A percentile compares a stretch with the other conserved stretches of the same genome.
Evolutionary conservation across 2,329 filamentous ascomycete genomes (phyloP).

Genomic region (Endoconidiophora polonica): DNA sequence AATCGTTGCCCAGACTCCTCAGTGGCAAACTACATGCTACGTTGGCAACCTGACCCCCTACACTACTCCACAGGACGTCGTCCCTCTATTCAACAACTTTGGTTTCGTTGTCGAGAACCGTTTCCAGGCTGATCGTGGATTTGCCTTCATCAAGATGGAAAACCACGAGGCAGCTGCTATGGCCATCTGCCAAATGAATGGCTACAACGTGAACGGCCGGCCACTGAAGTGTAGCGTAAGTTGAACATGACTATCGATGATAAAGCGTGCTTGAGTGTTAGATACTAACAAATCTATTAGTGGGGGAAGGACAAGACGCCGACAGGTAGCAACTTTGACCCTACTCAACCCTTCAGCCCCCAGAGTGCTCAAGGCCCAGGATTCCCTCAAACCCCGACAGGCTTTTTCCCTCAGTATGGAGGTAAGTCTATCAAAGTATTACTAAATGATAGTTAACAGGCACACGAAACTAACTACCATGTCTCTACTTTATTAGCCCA

Average conservation of each 20-base stretch:
- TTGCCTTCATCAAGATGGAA: slow-evolving; percentile 99
- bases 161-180: slow-evolving; percentile 94
- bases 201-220: slow-evolving; percentile 93
- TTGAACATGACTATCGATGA: slow-evolving; percentile 17
- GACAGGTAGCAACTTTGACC: slow-evolving; percentile 60
- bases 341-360: slow-evolving; percentile 51
- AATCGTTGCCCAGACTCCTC: slow-evolving; percentile 84
- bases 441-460: not conserved
- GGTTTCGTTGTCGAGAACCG: slow-evolving; percentile 94
- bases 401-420: slow-evolving; percentile 88
- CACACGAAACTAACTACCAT: not conserved
- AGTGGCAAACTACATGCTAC: slow-evolving; percentile 97
- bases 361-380: slow-evolving; percentile 57
- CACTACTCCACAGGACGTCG: slow-evolving; percentile 87
- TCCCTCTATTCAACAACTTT: slow-evolving; percentile 98
- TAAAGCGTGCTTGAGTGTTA: not conserved
- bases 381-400: slow-evolving; percentile 62
- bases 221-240: slow-evolving; percentile 97
- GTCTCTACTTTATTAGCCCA: slow-evolving; percentile 22
- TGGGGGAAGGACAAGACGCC: slow-evolving; percentile 99
- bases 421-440: slow-evolving; percentile 32
- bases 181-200: slow-evolving; percentile 95
- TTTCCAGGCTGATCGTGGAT: slow-evolving; percentile 94
- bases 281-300: slow-evolving; percentile 32
- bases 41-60: slow-evolving; percentile 96